phyloP scores from a whole-genome alignment of 768 basidiomycete genomes.

The Cystobasidium tubakii region DNA sequence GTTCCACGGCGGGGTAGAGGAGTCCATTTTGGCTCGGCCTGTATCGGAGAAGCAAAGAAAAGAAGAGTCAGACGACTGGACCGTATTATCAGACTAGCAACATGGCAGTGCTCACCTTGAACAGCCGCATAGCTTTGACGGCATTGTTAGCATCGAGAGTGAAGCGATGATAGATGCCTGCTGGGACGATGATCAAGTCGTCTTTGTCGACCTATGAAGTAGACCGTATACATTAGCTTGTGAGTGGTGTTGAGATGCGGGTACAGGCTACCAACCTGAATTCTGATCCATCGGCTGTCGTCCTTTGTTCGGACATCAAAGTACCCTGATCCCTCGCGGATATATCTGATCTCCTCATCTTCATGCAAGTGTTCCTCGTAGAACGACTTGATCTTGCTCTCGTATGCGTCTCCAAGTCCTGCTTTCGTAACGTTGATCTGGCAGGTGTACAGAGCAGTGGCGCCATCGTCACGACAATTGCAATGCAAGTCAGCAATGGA shows the following conservation, averaged over 20 bases:
- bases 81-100: neutral
- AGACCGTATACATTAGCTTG: slow-evolving; percentile 62
- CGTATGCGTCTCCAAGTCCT: slow-evolving; percentile 76
- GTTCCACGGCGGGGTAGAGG: slow-evolving; percentile 61
- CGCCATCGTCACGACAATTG: neutral
- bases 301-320: slow-evolving; percentile 79
- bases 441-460: slow-evolving; percentile 52
- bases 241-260: slow-evolving; percentile 51
- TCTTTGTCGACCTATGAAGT: slow-evolving; percentile 57
- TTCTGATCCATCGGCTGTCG: slow-evolving; percentile 21
- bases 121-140: slow-evolving; percentile 73
- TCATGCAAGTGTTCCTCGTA: slow-evolving; percentile 69
- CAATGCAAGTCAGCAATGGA: neutral
- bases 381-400: slow-evolving; percentile 63
- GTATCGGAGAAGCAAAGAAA: neutral
- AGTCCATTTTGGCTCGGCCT: slow-evolving; percentile 90
- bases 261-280: neutral
- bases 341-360: slow-evolving; percentile 89
- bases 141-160: slow-evolving; percentile 70
- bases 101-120: slow-evolving; percentile 58
- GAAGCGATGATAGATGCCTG: slow-evolving; percentile 92
- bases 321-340: slow-evolving; percentile 78
- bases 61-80: neutral
- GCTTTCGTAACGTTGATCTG: slow-evolving; percentile 69
- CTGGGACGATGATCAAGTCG: slow-evolving; percentile 78